These are phyloP conservation scores for Bruguiera sexangula DNA, from an alignment of 345 rosid species.

Conservation along the genomic window DNA sequence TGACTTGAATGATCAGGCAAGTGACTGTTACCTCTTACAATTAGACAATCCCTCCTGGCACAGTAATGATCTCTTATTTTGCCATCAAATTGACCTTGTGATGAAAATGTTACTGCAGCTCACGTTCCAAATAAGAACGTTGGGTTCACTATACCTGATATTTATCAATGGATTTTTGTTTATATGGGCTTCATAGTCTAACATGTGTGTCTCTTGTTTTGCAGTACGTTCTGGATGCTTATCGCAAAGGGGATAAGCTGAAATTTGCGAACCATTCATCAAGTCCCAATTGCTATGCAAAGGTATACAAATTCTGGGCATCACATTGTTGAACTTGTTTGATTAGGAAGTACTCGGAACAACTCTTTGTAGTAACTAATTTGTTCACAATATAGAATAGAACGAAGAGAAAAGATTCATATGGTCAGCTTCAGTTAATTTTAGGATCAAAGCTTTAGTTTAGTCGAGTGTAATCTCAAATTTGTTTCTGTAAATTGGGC, in stretches of 20 bases:
- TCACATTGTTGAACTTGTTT: not conserved
- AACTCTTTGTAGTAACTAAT: too few species aligned
- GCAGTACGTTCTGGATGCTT: conserved; percentile 95
- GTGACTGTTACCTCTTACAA: conserved; percentile 9
- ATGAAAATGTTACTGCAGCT: not conserved
- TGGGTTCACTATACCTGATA: not conserved
- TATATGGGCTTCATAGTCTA: not conserved
- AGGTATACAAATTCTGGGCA: conserved; percentile 44
- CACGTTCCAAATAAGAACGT: not conserved
- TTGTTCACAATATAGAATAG: too few species aligned
- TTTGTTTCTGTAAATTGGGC: conserved; percentile 12
- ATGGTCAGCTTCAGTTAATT: too few species aligned
- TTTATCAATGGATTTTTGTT: not conserved
- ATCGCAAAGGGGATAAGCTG: conserved; percentile 96
- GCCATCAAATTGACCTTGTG: conserved; percentile 3
- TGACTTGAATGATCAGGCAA: conserved; percentile 98
- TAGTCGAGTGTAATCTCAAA: not conserved
- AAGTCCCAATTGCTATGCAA: conserved; percentile 94
- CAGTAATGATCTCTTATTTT: not conserved
- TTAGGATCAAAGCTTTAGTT: too few species aligned
- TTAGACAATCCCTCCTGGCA: not conserved
- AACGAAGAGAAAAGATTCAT: too few species aligned
- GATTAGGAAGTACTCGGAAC: too few species aligned
- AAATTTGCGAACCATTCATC: conserved; percentile 96
- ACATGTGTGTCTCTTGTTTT: conserved; percentile 11